A percentile compares a stretch with the other conserved stretches of the same genome.
phyloP scores from a whole-genome alignment of 2,329 filamentous ascomycete genomes.

The Sclerotinia spermophila region DNA sequence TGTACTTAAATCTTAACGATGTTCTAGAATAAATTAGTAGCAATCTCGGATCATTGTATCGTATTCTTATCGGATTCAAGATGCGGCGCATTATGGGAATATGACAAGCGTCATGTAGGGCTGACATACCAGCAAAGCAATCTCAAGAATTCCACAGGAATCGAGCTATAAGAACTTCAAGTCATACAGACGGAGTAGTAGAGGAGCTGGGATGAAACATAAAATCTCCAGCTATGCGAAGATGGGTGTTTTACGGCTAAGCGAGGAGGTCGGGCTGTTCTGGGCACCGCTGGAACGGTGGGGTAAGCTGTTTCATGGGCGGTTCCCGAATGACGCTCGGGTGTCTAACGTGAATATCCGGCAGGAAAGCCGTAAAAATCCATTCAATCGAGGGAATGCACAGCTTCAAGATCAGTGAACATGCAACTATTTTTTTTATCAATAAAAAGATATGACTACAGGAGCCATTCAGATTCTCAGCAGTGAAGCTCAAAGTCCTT shows the following conservation, averaged over 20 bases:
- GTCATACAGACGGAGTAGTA: background rate
- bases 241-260: background rate
- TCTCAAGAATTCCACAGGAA: background rate
- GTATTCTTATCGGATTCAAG: background rate
- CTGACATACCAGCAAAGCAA: background rate
- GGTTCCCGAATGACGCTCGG: background rate
- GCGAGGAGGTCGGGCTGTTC: background rate
- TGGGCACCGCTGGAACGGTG: background rate
- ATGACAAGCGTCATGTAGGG: background rate
- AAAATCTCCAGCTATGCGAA: background rate
- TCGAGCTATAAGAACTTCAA: background rate
- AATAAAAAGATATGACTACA: background rate
- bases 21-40: background rate
- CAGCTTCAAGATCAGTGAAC: background rate
- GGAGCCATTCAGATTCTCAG: background rate
- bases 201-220: slow-evolving; percentile 6
- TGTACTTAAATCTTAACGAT: background rate
- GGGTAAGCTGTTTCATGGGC: background rate
- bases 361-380: background rate
- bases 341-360: background rate
- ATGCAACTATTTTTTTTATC: background rate
- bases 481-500: background rate
- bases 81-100: background rate
- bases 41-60: background rate
- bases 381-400: background rate